Evolutionary conservation across 768 basidiomycete genomes (phyloP).

Genomic region (Pholiota microspora): DNA sequence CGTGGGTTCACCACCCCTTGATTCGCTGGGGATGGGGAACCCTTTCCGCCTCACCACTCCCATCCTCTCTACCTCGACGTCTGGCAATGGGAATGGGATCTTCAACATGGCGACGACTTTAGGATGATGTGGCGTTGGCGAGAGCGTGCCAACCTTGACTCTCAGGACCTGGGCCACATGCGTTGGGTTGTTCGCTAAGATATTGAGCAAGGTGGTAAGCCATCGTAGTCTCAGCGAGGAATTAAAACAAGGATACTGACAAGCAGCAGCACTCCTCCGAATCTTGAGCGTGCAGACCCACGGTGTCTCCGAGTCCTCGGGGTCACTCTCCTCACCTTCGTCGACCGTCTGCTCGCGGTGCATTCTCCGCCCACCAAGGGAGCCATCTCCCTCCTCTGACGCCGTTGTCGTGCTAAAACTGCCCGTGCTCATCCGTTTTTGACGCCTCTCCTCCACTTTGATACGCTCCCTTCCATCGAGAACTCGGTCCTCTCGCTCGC

Average conservation of each 20-base stretch:
- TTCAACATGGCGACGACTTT: conserved; percentile 91
- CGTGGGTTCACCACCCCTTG: neutral
- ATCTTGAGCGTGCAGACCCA: conserved; percentile 88
- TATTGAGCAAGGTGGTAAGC: neutral
- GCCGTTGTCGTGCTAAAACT: conserved; percentile 26
- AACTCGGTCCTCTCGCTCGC: conserved; percentile 47
- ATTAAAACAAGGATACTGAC: conserved; percentile 2
- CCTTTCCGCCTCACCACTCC: conserved; percentile 47
- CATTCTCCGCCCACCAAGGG: conserved; percentile 9
- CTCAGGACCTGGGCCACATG: conserved; percentile 33
- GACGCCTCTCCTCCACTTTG: conserved; percentile 20
- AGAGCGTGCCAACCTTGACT: conserved; percentile 79
- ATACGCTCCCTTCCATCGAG: conserved; percentile 19
- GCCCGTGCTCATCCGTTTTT: conserved; percentile 35
- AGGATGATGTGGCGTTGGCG: conserved; percentile 94
- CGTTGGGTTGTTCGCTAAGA: neutral
- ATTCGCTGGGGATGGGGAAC: conserved; percentile 16
- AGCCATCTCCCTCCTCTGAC: conserved; percentile 30
- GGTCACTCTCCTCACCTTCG: conserved; percentile 82
- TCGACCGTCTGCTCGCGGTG: conserved; percentile 29
- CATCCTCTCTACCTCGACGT: conserved; percentile 70
- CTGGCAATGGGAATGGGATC: conserved; percentile 85
- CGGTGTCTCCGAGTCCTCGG: conserved; percentile 95
- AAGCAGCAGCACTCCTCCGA: conserved; percentile 35
- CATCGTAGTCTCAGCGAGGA: neutral